Evolutionary conservation across 257 asterid genomes (phyloP).

Genomic region (Schizonepeta tenuifolia): DNA sequence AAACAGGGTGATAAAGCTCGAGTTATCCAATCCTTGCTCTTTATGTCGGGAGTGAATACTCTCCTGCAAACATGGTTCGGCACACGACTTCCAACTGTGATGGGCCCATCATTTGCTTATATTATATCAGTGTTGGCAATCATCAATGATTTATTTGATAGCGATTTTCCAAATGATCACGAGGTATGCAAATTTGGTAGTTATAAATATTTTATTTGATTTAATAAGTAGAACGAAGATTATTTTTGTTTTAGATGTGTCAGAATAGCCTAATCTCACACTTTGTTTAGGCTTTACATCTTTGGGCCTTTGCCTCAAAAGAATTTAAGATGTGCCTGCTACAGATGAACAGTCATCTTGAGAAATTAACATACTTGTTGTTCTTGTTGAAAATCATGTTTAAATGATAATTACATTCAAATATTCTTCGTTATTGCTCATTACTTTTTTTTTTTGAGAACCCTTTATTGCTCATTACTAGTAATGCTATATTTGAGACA

Average conservation of each 20-base stretch:
- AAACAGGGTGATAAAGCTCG: constrained; percentile 90
- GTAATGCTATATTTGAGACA: neutral
- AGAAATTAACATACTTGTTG: constrained; percentile 6
- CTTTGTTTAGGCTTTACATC: constrained; percentile 19
- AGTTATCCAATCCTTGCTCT: constrained; percentile 89
- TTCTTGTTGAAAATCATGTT: neutral
- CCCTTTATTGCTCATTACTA: constrained; percentile 11
- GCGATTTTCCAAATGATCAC: constrained; percentile 51
- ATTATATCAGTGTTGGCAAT: constrained; percentile 67
- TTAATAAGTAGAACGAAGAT: neutral
- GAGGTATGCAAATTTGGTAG: constrained; percentile 53
- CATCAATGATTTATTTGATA: constrained; percentile 66
- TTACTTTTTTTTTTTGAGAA: no score
- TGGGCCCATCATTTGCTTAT: constrained; percentile 95
- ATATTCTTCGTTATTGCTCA: neutral
- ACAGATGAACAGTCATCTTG: neutral
- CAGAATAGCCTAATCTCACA: neutral
- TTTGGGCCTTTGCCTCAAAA: constrained; percentile 13
- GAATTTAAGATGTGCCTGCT: constrained; percentile 13
- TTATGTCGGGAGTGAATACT: constrained; percentile 89
- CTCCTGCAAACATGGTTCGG: constrained; percentile 92
- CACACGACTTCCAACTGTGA: constrained; percentile 93
- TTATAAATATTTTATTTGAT: constrained; percentile 6
- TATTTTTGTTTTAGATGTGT: constrained; percentile 1
- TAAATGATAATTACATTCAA: neutral